Evolutionary conservation across 2,329 filamentous ascomycete genomes (phyloP).

Genomic region (Cadophora luteo-olivacea): DNA sequence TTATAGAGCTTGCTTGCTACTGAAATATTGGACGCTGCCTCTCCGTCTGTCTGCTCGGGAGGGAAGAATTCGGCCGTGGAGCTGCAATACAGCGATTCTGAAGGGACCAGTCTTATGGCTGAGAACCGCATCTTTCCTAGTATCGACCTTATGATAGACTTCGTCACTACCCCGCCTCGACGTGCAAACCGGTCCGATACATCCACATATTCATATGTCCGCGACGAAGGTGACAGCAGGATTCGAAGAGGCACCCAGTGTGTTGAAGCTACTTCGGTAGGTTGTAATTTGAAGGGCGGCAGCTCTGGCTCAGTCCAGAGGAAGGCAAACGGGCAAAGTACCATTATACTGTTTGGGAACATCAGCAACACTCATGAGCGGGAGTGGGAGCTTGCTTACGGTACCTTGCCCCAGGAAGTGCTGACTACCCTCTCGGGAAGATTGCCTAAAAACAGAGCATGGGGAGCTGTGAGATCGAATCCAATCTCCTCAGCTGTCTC

Average conservation of each 20-base stretch:
- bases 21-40: slow-evolving; percentile 7
- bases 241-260: slow-evolving; percentile 72
- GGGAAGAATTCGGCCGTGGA: slow-evolving; percentile 56
- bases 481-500: slow-evolving; percentile 73
- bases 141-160: slow-evolving; percentile 59
- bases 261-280: slow-evolving; percentile 70
- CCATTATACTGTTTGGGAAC: slow-evolving; percentile 60
- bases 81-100: slow-evolving; percentile 64
- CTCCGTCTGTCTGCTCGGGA: slow-evolving; percentile 15
- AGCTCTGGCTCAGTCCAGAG: slow-evolving; percentile 62
- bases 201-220: slow-evolving; percentile 68
- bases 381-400: slow-evolving; percentile 50
- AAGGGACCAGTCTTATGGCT: slow-evolving; percentile 66
- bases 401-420: slow-evolving; percentile 69
- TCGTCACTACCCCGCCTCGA: slow-evolving; percentile 59
- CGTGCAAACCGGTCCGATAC: slow-evolving; percentile 66
- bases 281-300: slow-evolving; percentile 67
- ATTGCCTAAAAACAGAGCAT: slow-evolving; percentile 61
- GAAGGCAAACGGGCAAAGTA: slow-evolving; percentile 73
- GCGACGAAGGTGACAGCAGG: slow-evolving; percentile 64
- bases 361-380: slow-evolving; percentile 32
- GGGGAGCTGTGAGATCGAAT: slow-evolving; percentile 58
- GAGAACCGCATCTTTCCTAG: slow-evolving; percentile 73
- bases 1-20: slow-evolving; percentile 35
- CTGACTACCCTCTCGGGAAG: slow-evolving; percentile 70